These are phyloP conservation scores for Truncatella angustata DNA, from an alignment of 2,329 filamentous ascomycete genomes.

Conservation along the genomic window DNA sequence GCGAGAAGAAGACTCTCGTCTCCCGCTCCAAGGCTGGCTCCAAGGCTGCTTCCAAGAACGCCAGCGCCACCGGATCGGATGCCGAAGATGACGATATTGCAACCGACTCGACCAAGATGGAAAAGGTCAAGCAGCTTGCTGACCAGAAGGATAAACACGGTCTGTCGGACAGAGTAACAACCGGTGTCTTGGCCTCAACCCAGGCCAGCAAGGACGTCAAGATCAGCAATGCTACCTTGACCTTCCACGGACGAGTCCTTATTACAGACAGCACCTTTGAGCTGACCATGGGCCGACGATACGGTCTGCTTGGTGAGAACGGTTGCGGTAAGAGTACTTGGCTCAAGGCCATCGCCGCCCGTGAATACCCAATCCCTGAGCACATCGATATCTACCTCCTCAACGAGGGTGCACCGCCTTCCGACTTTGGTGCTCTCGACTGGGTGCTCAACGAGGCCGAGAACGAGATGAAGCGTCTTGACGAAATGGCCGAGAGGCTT, in stretches of 20 bases:
- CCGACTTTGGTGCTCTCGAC: slow-evolving; percentile 85
- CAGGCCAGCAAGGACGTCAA: slow-evolving; percentile 89
- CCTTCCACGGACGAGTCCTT: slow-evolving; percentile 96
- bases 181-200: slow-evolving; percentile 88
- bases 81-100: slow-evolving; percentile 73
- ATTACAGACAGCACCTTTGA: slow-evolving; percentile 93
- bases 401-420: slow-evolving; percentile 92
- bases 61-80: slow-evolving; percentile 63
- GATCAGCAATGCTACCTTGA: slow-evolving; percentile 87
- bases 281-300: slow-evolving; percentile 87
- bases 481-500: slow-evolving; percentile 84
- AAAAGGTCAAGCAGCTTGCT: slow-evolving; percentile 81
- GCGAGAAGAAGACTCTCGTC: slow-evolving; percentile 73
- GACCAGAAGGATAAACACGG: slow-evolving; percentile 95
- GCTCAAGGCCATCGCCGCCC: slow-evolving; percentile 87
- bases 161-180: slow-evolving; percentile 95
- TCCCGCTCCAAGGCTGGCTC: slow-evolving; percentile 65
- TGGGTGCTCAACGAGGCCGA: slow-evolving; percentile 94
- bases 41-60: slow-evolving; percentile 61
- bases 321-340: slow-evolving; percentile 98
- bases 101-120: slow-evolving; percentile 69
- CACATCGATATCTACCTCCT: slow-evolving; percentile 98
- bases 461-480: slow-evolving; percentile 85
- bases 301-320: slow-evolving; percentile 96
- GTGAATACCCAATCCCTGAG: slow-evolving; percentile 94